phyloP scores from a whole-genome alignment of 2,329 filamentous ascomycete species.

The Pleurostoma richardsiae region DNA sequence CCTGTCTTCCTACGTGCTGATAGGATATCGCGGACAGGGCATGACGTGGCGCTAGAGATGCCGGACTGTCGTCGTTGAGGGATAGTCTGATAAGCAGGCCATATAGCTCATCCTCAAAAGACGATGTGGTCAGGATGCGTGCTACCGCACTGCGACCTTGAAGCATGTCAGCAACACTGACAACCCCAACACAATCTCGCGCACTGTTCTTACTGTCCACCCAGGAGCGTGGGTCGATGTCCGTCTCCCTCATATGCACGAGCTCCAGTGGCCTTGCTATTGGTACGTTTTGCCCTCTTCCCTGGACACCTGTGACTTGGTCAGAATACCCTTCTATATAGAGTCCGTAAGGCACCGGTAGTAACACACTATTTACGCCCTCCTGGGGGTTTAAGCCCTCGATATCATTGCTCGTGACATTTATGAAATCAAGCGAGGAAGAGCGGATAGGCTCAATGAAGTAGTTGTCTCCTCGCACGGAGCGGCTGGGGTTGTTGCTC shows the following conservation, averaged over 20 bases:
- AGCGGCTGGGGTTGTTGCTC: constrained; percentile 1
- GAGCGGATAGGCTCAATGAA: constrained; percentile 1
- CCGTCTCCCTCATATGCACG: not conserved
- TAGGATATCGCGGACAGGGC: constrained; percentile 10
- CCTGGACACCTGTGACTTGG: too few relatives aligned
- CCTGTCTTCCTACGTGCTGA: constrained; percentile 6
- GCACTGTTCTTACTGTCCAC: not conserved
- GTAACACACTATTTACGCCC: too few relatives aligned
- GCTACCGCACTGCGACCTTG: not conserved
- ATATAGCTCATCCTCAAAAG: constrained; percentile 12
- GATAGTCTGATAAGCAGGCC: constrained; percentile 13
- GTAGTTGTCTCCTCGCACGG: constrained; percentile 1
- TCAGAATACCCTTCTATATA: too few relatives aligned
- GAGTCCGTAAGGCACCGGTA: too few relatives aligned
- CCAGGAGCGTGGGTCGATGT: constrained; percentile 1
- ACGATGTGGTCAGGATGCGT: constrained; percentile 4
- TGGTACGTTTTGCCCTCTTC: too few relatives aligned
- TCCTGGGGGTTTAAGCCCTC: not conserved
- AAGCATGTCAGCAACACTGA: too few relatives aligned
- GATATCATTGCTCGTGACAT: constrained; percentile 3
- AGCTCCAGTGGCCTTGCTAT: not conserved
- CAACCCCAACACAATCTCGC: too few relatives aligned
- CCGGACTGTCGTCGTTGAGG: constrained; percentile 9
- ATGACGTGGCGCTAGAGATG: constrained; percentile 9
- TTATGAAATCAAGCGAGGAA: constrained; percentile 3